These are phyloP conservation scores for Solanum hybrid DNA, from an alignment of 305 asterid genomes.

Conservation along the genomic window DNA sequence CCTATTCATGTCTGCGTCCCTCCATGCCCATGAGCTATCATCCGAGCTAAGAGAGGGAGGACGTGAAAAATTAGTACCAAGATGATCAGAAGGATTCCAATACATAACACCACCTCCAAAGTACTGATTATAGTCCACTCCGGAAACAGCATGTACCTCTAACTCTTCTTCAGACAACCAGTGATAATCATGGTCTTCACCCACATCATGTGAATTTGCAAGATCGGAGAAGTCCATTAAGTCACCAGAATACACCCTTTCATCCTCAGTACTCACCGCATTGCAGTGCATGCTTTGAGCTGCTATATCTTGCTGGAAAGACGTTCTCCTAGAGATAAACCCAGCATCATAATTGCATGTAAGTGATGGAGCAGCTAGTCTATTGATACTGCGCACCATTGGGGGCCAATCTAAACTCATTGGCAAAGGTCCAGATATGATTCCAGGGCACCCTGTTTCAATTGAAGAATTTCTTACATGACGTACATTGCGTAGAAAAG, in stretches of 20 bases:
- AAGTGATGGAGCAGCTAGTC: slow-evolving; percentile 55
- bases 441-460: slow-evolving; percentile 61
- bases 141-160: slow-evolving; percentile 71
- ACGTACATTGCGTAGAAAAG: slow-evolving; percentile 61
- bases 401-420: slow-evolving; percentile 96
- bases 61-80: slow-evolving; percentile 77
- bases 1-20: slow-evolving; percentile 92
- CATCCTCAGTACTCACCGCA: slow-evolving; percentile 71
- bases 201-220: slow-evolving; percentile 49
- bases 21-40: slow-evolving; percentile 99
- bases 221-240: slow-evolving; percentile 51
- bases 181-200: slow-evolving; percentile 78
- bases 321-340: slow-evolving; percentile 72
- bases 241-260: slow-evolving; percentile 60
- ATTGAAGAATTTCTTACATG: slow-evolving; percentile 59
- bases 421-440: slow-evolving; percentile 58
- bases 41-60: slow-evolving; percentile 99
- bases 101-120: slow-evolving; percentile 99
- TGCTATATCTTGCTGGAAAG: slow-evolving; percentile 55
- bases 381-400: slow-evolving; percentile 55
- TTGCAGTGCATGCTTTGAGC: slow-evolving; percentile 46
- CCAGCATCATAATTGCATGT: slow-evolving; percentile 83
- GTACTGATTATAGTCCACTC: slow-evolving; percentile 81
- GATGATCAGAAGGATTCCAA: slow-evolving; percentile 93
- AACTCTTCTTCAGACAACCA: slow-evolving; percentile 97